phyloP scores from a whole-genome alignment of 2,329 filamentous ascomycete species.

The Cladosporium cucumerinum region DNA sequence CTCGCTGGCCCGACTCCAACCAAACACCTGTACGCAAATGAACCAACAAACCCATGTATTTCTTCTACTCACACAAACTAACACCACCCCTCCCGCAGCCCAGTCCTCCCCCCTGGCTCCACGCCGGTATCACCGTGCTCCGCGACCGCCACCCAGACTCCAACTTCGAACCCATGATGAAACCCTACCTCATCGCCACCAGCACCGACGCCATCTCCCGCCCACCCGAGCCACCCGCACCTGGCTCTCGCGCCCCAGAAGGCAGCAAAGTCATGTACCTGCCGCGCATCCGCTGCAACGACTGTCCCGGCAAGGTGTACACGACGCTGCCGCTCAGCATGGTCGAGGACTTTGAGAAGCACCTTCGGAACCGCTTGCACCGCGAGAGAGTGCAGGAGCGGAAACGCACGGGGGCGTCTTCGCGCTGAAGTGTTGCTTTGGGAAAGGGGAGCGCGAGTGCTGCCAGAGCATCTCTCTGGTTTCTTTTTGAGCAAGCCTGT shows the following conservation, averaged over 20 bases:
- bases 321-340: slow-evolving; percentile 82
- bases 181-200: slow-evolving; percentile 75
- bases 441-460: neutral
- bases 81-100: slow-evolving; percentile 53
- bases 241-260: slow-evolving; percentile 53
- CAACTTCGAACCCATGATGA: slow-evolving; percentile 86
- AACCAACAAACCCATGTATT: neutral
- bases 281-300: slow-evolving; percentile 83
- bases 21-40: slow-evolving; percentile 59
- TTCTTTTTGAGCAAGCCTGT: neutral
- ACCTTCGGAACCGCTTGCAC: slow-evolving; percentile 81
- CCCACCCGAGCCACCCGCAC: slow-evolving; percentile 22
- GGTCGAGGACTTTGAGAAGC: slow-evolving; percentile 87
- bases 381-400: slow-evolving; percentile 25
- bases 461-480: neutral
- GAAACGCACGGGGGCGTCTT: slow-evolving; percentile 3
- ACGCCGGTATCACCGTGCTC: slow-evolving; percentile 67
- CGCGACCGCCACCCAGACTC: slow-evolving; percentile 71
- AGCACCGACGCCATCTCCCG: slow-evolving; percentile 55
- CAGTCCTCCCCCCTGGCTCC: slow-evolving; percentile 82
- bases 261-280: slow-evolving; percentile 77
- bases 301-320: slow-evolving; percentile 92
- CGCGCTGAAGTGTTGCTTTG: neutral
- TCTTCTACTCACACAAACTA: slow-evolving; percentile 10
- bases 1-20: slow-evolving; percentile 56